These are phyloP conservation scores for Xenoacremonium recifei DNA, from an alignment of 2,329 filamentous ascomycete species.

Conservation along the genomic window DNA sequence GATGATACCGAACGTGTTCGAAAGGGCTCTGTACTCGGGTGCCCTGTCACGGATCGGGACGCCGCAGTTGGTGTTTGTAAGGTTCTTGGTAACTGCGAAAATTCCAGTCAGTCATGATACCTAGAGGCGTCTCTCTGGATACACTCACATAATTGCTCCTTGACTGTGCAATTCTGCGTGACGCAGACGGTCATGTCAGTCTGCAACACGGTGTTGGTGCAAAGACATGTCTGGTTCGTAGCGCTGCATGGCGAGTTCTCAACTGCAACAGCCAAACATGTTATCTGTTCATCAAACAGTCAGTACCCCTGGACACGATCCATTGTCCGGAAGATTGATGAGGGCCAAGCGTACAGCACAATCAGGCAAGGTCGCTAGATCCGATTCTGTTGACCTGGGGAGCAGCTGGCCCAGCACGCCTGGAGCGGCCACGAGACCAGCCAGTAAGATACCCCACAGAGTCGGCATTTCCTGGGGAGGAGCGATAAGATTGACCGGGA, in stretches of 20 bases:
- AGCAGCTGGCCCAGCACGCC: no score
- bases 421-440: neutral
- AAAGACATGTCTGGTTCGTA: constrained; percentile 30
- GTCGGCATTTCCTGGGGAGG: neutral
- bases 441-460: neutral
- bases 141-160: constrained; percentile 30
- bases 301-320: neutral
- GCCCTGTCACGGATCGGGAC: constrained; percentile 30
- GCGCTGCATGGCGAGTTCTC: constrained; percentile 24
- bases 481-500: neutral
- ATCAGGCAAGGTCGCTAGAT: constrained; percentile 21
- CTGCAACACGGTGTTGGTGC: constrained; percentile 26
- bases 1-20: constrained; percentile 32
- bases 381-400: no score
- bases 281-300: no score
- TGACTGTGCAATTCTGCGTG: constrained; percentile 26
- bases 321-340: neutral
- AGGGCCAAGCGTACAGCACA: constrained; percentile 28
- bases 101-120: neutral
- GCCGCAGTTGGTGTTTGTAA: constrained; percentile 26
- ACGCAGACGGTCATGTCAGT: constrained; percentile 27
- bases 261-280: constrained; percentile 25
- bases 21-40: constrained; percentile 32
- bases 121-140: neutral
- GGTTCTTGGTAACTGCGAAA: constrained; percentile 23